Evolutionary conservation across 2,329 filamentous ascomycete species (phyloP).

Genomic region (Graphiopsis chlorocephala): DNA sequence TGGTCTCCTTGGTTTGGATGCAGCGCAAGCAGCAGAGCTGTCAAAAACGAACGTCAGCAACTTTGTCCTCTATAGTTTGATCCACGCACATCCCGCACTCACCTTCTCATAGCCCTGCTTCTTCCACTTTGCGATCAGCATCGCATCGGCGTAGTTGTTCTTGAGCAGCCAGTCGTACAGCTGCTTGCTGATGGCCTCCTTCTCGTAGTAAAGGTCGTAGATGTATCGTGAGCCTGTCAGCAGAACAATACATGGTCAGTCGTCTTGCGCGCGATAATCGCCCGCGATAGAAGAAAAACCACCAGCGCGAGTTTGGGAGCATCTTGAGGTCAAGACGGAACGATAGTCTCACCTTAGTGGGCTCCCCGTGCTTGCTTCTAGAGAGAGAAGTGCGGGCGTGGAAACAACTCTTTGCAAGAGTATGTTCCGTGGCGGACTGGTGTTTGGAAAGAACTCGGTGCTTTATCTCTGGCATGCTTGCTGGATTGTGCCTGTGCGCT

Average conservation of each 20-base stretch:
- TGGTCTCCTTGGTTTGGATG: constrained; percentile 99
- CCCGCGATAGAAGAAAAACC: constrained; percentile 5
- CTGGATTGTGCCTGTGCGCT: background rate
- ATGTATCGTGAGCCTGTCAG: constrained; percentile 71
- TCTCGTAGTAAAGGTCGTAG: constrained; percentile 97
- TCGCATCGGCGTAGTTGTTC: constrained; percentile 91
- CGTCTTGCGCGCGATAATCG: background rate
- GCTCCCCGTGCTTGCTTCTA: constrained; percentile 6
- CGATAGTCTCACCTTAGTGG: constrained; percentile 34
- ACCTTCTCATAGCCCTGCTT: constrained; percentile 99
- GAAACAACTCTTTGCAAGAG: too few relatives aligned
- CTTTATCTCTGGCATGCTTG: background rate
- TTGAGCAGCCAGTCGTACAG: constrained; percentile 96
- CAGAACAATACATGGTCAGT: background rate
- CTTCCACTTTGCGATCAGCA: constrained; percentile 99
- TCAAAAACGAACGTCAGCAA: background rate
- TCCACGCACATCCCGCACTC: constrained; percentile 27
- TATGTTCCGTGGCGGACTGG: background rate
- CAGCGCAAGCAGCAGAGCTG: constrained; percentile 91
- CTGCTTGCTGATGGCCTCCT: constrained; percentile 87
- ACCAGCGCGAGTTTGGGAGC: constrained; percentile 5
- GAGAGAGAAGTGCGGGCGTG: too few relatives aligned
- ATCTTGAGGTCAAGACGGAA: constrained; percentile 28
- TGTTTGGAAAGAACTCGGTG: background rate
- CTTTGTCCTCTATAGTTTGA: background rate